phyloP scores from a whole-genome alignment of 306 rosid genomes.

The Boehmeria nivea region DNA sequence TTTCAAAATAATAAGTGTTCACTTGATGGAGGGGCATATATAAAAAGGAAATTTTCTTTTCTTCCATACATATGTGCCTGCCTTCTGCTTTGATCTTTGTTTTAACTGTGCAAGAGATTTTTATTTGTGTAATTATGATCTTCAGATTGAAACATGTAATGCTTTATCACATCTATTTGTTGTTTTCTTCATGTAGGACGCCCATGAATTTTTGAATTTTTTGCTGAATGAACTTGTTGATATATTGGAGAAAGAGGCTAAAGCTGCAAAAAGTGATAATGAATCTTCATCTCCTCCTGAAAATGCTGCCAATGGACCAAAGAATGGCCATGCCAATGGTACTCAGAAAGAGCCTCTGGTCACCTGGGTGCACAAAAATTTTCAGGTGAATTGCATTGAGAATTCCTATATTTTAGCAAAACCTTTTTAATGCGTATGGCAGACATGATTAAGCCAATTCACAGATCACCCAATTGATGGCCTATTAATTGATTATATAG shows the following conservation, averaged over 20 bases:
- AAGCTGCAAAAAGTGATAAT: constrained; percentile 66
- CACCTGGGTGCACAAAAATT: constrained; percentile 98
- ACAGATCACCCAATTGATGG: too few relatives aligned
- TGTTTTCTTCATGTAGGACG: constrained; percentile 64
- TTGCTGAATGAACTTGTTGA: constrained; percentile 97
- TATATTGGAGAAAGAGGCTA: constrained; percentile 97
- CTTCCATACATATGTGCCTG: too few relatives aligned
- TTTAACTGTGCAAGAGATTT: too few relatives aligned
- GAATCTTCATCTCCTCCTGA: constrained; percentile 72
- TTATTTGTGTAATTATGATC: too few relatives aligned
- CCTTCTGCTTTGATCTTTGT: too few relatives aligned
- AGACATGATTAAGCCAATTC: background rate
- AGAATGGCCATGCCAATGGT: constrained; percentile 68
- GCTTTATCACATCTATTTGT: constrained; percentile 9
- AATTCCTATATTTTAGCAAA: constrained; percentile 10
- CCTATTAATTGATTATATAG: background rate
- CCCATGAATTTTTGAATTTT: constrained; percentile 96
- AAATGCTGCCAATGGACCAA: constrained; percentile 63
- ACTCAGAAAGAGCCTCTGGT: constrained; percentile 76
- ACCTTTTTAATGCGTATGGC: background rate
- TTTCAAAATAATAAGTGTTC: too few relatives aligned
- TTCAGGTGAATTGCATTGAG: constrained; percentile 70
- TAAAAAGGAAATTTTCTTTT: too few relatives aligned
- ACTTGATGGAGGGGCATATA: too few relatives aligned
- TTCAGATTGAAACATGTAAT: background rate